Conservation (phyloP, 192 early-diverging fungal genomes). For the Podila horticola region DNA sequence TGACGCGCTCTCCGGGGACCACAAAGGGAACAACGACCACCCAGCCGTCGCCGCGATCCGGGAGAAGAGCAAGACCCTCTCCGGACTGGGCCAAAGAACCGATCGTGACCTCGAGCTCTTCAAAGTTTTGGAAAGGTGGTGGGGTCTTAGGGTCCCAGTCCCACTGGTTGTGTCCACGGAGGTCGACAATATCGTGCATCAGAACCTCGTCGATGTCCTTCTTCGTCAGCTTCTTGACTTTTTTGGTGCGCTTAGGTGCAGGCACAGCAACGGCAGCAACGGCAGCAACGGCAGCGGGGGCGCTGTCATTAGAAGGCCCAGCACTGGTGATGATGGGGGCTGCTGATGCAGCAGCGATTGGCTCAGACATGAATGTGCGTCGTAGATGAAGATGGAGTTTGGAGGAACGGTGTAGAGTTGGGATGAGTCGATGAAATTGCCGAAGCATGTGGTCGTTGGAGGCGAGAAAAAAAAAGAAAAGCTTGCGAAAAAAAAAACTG, state of each 20-base stretch:
- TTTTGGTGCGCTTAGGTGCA: constrained; percentile 25
- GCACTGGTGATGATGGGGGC: background rate
- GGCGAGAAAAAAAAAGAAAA: constrained; percentile 6
- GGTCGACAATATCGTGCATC: constrained; percentile 46
- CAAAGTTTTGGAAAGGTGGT: constrained; percentile 50
- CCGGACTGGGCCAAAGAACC: constrained; percentile 45
- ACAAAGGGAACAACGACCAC: constrained; percentile 43
- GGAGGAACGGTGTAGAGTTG: background rate
- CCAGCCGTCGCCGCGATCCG: constrained; percentile 50
- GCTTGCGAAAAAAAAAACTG: background rate
- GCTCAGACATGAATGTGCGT: constrained; percentile 3
- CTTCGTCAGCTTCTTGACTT: constrained; percentile 47
- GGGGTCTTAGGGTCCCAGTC: constrained; percentile 44
- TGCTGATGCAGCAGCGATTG: background rate
- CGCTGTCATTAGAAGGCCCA: background rate
- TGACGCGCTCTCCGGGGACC: constrained; percentile 43
- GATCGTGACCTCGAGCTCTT: constrained; percentile 47
- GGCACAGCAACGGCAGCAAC: background rate
- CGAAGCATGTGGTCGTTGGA: background rate
- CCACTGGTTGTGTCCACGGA: constrained; percentile 45
- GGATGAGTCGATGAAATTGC: background rate
- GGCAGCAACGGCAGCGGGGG: background rate
- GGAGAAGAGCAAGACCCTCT: constrained; percentile 36
- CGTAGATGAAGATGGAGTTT: constrained; percentile 9
- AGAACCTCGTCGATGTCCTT: constrained; percentile 51